A percentile compares a stretch with the other conserved stretches of the same genome.
phyloP scores from a whole-genome alignment of 31 red algal genomes.

The Bonnemaisonia californica region DNA sequence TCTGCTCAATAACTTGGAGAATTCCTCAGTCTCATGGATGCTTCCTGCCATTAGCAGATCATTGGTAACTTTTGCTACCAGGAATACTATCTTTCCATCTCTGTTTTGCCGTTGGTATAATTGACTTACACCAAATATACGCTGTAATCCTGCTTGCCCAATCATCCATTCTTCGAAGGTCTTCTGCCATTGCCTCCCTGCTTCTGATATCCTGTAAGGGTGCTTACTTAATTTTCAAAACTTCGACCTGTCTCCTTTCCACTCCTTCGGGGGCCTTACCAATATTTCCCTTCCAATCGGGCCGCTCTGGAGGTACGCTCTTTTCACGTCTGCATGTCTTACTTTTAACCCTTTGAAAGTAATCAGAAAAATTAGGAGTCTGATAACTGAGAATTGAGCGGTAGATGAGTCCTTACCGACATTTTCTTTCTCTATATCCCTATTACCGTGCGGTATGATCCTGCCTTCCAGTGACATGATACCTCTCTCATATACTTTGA shows the following conservation, averaged over 20 bases:
- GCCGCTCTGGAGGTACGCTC: too few relatives aligned
- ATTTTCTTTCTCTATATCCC: background rate
- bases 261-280: conserved; percentile 40
- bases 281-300: conserved; percentile 30
- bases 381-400: background rate
- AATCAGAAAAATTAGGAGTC: background rate
- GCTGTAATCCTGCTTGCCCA: background rate
- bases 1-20: too few relatives aligned
- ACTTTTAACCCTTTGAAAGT: background rate
- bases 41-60: too few relatives aligned
- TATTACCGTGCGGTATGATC: background rate
- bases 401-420: background rate
- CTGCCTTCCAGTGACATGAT: too few relatives aligned
- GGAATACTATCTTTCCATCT: background rate
- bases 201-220: conserved; percentile 29
- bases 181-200: conserved; percentile 38
- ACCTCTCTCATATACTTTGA: too few relatives aligned
- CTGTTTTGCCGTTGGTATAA: background rate
- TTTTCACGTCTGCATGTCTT: too few relatives aligned
- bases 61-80: conserved; percentile 24
- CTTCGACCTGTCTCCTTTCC: background rate
- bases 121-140: conserved; percentile 1
- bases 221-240: conserved; percentile 23
- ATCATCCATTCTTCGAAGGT: conserved; percentile 34
- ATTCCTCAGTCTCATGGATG: too few relatives aligned